Evolutionary conservation across 2,329 filamentous ascomycete genomes (phyloP).

Genomic region (Mycosphaerella sp.): DNA sequence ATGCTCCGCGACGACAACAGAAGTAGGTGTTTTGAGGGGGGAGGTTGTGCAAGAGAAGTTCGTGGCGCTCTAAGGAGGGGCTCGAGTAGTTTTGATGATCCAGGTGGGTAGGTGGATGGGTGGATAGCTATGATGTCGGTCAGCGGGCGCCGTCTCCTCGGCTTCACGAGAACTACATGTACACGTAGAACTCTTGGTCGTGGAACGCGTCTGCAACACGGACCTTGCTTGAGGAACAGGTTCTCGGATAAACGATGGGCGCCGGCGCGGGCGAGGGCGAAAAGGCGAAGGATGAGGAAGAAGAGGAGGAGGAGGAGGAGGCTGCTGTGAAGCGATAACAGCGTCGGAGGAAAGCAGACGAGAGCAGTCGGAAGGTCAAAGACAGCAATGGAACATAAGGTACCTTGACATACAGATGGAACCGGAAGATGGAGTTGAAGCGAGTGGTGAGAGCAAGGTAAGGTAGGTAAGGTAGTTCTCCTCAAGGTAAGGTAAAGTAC

Average conservation of each 20-base stretch:
- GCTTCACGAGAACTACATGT: too few species aligned
- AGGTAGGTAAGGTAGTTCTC: too few species aligned
- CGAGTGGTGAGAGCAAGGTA: too few species aligned
- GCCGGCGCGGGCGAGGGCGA: neutral
- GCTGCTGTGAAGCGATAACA: neutral
- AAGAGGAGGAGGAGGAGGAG: too few species aligned
- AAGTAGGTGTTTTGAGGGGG: neutral
- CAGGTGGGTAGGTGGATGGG: neutral
- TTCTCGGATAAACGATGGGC: slow-evolving; percentile 4
- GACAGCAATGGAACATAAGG: too few species aligned
- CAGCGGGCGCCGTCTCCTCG: slow-evolving; percentile 5
- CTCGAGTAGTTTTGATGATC: neutral
- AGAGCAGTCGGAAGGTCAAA: too few species aligned
- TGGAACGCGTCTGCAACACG: neutral
- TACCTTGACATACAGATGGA: too few species aligned
- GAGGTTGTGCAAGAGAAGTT: slow-evolving; percentile 1
- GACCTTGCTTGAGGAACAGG: neutral
- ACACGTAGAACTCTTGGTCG: too few species aligned
- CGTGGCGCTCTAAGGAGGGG: slow-evolving; percentile 1
- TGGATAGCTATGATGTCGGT: slow-evolving; percentile 7
- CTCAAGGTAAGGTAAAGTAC: too few species aligned
- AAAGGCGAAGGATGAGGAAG: too few species aligned
- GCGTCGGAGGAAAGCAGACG: too few species aligned
- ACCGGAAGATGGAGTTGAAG: too few species aligned
- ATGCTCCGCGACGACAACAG: slow-evolving; percentile 26